Evolutionary conservation across 108 stramenopile species (phyloP), one percentile per base, ranked within the genome.

Genomic region (Skeletonema grethae): DNA sequence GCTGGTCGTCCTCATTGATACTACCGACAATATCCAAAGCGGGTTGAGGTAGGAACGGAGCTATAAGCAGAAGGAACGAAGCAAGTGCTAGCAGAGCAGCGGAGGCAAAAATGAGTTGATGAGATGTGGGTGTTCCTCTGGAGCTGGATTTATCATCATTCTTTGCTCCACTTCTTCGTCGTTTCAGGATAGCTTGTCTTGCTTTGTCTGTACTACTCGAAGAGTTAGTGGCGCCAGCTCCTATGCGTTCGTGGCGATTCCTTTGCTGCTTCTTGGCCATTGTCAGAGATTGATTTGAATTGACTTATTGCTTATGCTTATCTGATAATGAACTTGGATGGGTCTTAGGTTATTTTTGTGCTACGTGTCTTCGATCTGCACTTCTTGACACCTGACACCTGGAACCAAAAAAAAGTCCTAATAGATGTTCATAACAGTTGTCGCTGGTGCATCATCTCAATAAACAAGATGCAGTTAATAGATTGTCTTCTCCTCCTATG

Each of bases 181-280:
- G 62, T 63, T 38, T 36, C 12, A n/a, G 22, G 16, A 18, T 20
- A 16, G 62, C 32, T 38, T 38, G 31, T 4, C 22, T 55, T 32
- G 48, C 31, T 53, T 16, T 31, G 11, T 46, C 28, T 4, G 16
- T 8, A 11, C 46, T n/a, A 22, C 25, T 24, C 5, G 39, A 6
- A 64, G 41, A n/a, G n/a, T 13, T 43, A 43, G 41, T 13, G n/a
- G 22, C 50, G 50, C 20, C 22, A 24, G 28, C 65, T 30, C 65
- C 64, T 29, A 5, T 45, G 29, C 45, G 36, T 29, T 43, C 9
- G 18, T 22, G 41, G 25, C 41, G 22, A 7, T 12, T 43, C 13
- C 48, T 28, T 53, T 65, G 46, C 30, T 66, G 30, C n/a, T 53
- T 50, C 32, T 55, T 66, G 16, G 65, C 50, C 65, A 66, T 66